Base-by-base conservation (phyloP, 1,284 basidiomycete genomes). In the Marasmius sp. region DNA sequence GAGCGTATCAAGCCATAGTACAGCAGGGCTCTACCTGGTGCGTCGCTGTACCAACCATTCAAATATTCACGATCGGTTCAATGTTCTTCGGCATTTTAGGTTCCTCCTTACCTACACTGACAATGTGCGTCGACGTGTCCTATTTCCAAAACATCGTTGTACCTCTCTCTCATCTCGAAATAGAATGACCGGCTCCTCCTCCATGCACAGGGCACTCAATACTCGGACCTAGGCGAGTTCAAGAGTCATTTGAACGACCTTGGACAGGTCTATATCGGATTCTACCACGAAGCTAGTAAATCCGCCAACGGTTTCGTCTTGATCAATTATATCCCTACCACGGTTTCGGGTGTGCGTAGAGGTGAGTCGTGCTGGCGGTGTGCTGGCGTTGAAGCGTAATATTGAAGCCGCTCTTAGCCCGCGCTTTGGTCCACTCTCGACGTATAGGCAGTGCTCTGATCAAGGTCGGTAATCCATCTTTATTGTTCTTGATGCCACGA, bases 341-440 rank as follows among this genome's bases (percentile, higher is more conserved):
- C 70, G 18, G 70, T 78, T 12, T 76, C 78, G n/a, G 76, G 74
- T 12, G 76, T 79, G 50, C 71, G 70, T 66, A 73, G 76, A 71
- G 78, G 78, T 79, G 58, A 56, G 73, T 69, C 43, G 39, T 8
- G 57, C 12, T 27, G 11, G 48, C 20, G 33, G 18, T n/a, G 14
- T 38, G 27, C 27, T 27, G 27, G 27, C 27, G 5, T 27, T 27
- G 27, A 27, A 27, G 27, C 27, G 27, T 27, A 27, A 27, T 27
- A 5, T 27, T 27, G 2, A 27, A 27, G 27, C 27, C 27, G 27
- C 5, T 61, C 53, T 55, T 62, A 81, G 81, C 81, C 16, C 74
- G 78, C 41, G 75, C 75, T 6, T 70, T 80, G 38, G 79, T 81
- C 11, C 77, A 81, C 65, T 79, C 81, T 10, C 75, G 80, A 55